These are phyloP conservation scores for Luzula sylvatica DNA, from an alignment of 176 grass and related monocot species.

Conservation along the genomic window DNA sequence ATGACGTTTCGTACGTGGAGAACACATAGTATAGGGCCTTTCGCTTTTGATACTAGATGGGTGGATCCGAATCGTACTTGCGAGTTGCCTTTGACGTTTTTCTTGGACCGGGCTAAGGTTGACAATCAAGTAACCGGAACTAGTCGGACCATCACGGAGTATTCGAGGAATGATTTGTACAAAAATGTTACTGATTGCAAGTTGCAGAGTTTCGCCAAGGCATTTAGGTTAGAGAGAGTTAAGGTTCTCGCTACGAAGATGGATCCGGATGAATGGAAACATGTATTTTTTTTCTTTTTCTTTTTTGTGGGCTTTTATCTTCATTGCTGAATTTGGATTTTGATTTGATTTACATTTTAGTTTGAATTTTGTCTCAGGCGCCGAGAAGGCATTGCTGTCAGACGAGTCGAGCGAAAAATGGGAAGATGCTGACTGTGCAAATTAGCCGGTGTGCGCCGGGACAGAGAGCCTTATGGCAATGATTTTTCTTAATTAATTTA, in stretches of 20 bases:
- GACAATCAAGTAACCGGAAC: conserved; percentile 11
- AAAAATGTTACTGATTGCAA: conserved; percentile 17
- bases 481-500: not conserved
- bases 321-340: not conserved
- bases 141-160: conserved; percentile 44
- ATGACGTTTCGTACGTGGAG: conserved; percentile 81
- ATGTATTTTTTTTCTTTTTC: conserved; percentile 13
- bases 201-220: conserved; percentile 27
- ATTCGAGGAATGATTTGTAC: conserved; percentile 14
- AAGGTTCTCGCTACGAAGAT: conserved; percentile 61
- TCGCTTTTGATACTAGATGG: conserved; percentile 63
- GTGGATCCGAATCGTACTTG: conserved; percentile 18
- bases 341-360: not conserved
- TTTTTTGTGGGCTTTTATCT: not conserved
- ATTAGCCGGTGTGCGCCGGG: conserved; percentile 43
- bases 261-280: conserved; percentile 37
- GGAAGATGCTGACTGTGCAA: conserved; percentile 38
- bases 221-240: conserved; percentile 33
- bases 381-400: conserved; percentile 68
- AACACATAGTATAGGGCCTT: conserved; percentile 40
- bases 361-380: conserved; percentile 33
- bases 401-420: conserved; percentile 36
- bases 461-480: conserved; percentile 33
- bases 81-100: conserved; percentile 41
- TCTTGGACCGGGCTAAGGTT: conserved; percentile 25